phyloP scores from a whole-genome alignment of 1,284 basidiomycete species.

The Ganoderma sinense region DNA sequence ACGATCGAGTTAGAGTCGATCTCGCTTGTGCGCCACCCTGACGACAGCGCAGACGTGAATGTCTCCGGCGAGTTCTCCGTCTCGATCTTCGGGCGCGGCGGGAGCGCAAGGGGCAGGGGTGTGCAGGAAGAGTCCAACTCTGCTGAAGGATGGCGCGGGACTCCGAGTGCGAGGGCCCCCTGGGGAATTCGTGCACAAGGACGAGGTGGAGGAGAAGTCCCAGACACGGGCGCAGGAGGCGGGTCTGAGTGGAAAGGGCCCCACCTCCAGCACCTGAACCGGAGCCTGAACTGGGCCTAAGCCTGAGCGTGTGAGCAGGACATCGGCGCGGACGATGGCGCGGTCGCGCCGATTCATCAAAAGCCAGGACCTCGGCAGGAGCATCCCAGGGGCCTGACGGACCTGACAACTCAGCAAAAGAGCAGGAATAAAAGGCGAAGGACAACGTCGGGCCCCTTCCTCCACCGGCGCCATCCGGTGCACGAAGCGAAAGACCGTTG shows the following conservation, averaged over 20 bases:
- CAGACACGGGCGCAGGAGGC: conserved; percentile 8
- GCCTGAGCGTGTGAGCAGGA: conserved; percentile 18
- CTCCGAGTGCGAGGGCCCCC: conserved; percentile 40
- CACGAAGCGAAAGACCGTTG: conserved; percentile 34
- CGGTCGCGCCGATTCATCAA: conserved; percentile 30
- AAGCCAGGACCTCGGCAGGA: conserved; percentile 44
- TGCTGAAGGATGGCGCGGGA: conserved; percentile 15
- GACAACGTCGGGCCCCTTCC: conserved; percentile 58
- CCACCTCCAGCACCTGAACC: neutral
- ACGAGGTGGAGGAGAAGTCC: conserved; percentile 33
- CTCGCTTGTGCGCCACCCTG: conserved; percentile 16
- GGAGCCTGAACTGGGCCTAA: too few relatives aligned
- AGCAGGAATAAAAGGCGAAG: conserved; percentile 56
- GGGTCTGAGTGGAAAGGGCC: neutral
- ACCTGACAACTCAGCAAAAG: conserved; percentile 46
- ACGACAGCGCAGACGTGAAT: conserved; percentile 24
- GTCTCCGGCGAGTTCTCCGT: conserved; percentile 26
- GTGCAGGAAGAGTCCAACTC: neutral
- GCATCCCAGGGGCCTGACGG: conserved; percentile 63
- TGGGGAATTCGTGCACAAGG: conserved; percentile 45
- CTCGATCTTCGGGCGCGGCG: conserved; percentile 29
- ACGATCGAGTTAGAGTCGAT: conserved; percentile 8
- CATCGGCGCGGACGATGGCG: conserved; percentile 24
- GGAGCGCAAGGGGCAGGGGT: neutral
- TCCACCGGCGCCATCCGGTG: conserved; percentile 36